A percentile compares a stretch with the other conserved stretches of the same genome.
phyloP scores from a whole-genome alignment of 2,329 filamentous ascomycete genomes.

The Claviceps lovelessii region DNA sequence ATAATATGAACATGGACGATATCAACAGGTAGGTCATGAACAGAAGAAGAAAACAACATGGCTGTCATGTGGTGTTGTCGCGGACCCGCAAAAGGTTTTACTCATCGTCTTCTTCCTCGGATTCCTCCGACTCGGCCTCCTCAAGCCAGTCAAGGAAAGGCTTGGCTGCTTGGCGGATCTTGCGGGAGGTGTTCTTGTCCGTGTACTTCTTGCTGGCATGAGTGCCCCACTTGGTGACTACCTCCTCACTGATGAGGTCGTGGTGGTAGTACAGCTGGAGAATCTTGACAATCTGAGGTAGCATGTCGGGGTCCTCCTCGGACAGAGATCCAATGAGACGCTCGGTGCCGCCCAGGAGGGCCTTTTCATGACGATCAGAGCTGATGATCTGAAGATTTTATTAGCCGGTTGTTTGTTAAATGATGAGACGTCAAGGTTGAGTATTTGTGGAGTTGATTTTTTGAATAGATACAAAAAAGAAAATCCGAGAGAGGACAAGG shows the following conservation, averaged over 20 bases:
- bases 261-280: constrained; percentile 82
- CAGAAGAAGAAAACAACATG: neutral
- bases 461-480: neutral
- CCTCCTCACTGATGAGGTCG: constrained; percentile 77
- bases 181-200: constrained; percentile 76
- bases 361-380: constrained; percentile 89
- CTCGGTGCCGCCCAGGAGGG: constrained; percentile 87
- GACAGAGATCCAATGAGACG: constrained; percentile 62
- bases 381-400: constrained; percentile 35
- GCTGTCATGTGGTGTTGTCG: neutral
- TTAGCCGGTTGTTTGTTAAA: neutral
- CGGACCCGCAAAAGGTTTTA: too few relatives aligned
- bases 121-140: constrained; percentile 64
- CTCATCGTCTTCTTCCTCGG: constrained; percentile 37
- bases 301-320: constrained; percentile 67
- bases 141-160: constrained; percentile 90
- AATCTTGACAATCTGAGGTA: constrained; percentile 65
- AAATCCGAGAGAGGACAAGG: too few relatives aligned
- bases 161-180: constrained; percentile 88
- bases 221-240: constrained; percentile 77
- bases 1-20: neutral
- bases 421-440: neutral
- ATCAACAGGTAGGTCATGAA: neutral
- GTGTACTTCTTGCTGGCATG: constrained; percentile 99
- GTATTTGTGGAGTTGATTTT: neutral